Evolutionary conservation across 345 rosid genomes (phyloP).

Genomic region (Eucalyptus victrix): DNA sequence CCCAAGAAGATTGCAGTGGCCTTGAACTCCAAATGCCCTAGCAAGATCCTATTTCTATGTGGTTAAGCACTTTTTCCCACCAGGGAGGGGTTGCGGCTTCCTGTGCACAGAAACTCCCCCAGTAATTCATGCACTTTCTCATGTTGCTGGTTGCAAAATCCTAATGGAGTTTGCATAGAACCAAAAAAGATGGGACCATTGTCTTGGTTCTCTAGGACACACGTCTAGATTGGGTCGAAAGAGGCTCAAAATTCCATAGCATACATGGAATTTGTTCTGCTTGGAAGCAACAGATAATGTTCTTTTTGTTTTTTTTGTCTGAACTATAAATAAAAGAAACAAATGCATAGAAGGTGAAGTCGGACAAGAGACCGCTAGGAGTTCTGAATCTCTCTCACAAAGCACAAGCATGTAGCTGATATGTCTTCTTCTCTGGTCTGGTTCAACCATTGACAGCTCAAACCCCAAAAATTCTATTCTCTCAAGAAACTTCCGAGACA

Average conservation of each 20-base stretch:
- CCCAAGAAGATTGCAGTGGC: slow-evolving; percentile 35
- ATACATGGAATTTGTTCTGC: slow-evolving; percentile 10
- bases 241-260: slow-evolving; percentile 13
- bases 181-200: neutral
- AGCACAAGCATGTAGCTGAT: neutral
- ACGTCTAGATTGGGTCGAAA: slow-evolving; percentile 56
- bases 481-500: neutral
- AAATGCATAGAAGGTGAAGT: neutral
- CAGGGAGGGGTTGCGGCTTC: neutral
- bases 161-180: neutral
- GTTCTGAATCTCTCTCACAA: neutral
- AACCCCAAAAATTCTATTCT: neutral
- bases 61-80: neutral
- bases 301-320: neutral
- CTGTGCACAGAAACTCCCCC: neutral
- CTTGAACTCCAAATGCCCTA: neutral
- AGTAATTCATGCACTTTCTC: neutral
- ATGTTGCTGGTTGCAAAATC: neutral
- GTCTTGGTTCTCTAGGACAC: slow-evolving; percentile 33
- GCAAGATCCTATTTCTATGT: slow-evolving; percentile 35
- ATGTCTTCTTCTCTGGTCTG: neutral
- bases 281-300: neutral
- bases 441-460: neutral
- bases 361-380: neutral
- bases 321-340: neutral